These are phyloP conservation scores for Alternaria metachromatica DNA, from an alignment of 2,329 filamentous ascomycete genomes.

Conservation along the genomic window DNA sequence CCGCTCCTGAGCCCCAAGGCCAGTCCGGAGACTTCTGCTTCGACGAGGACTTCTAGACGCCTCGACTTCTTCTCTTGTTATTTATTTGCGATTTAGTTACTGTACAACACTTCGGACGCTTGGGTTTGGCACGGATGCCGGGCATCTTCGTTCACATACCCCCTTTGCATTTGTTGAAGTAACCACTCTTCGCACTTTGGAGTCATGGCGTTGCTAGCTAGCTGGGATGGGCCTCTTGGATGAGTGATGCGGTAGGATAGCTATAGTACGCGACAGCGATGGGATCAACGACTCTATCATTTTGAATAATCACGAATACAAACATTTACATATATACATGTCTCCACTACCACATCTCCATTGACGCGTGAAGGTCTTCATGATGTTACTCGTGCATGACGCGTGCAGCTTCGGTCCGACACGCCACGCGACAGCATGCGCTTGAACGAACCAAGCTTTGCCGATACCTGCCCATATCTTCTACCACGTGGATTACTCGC, in stretches of 20 bases:
- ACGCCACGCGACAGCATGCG: not conserved
- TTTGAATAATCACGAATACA: constrained; percentile 28
- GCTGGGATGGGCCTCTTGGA: constrained; percentile 9
- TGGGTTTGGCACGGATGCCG: constrained; percentile 26
- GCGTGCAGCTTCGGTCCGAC: not conserved
- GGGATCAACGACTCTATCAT: constrained; percentile 17
- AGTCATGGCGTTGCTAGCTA: constrained; percentile 18
- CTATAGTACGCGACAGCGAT: constrained; percentile 14
- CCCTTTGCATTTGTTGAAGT: constrained; percentile 43
- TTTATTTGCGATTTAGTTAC: constrained; percentile 28
- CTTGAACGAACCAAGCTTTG: constrained; percentile 4
- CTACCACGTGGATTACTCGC: not conserved
- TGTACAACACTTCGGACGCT: constrained; percentile 30
- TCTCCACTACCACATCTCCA: not conserved
- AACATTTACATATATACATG: constrained; percentile 1
- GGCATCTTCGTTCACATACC: constrained; percentile 35
- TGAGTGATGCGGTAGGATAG: constrained; percentile 18
- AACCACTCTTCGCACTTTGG: constrained; percentile 31
- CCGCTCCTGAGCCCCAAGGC: constrained; percentile 52
- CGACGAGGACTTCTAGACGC: constrained; percentile 90
- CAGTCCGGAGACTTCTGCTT: constrained; percentile 81
- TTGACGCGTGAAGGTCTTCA: not conserved
- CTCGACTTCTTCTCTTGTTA: constrained; percentile 23
- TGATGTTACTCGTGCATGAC: not conserved
- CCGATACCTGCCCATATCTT: not conserved